Base-by-base conservation (phyloP, 805 yeast genomes). In the Candida manassasensis region DNA sequence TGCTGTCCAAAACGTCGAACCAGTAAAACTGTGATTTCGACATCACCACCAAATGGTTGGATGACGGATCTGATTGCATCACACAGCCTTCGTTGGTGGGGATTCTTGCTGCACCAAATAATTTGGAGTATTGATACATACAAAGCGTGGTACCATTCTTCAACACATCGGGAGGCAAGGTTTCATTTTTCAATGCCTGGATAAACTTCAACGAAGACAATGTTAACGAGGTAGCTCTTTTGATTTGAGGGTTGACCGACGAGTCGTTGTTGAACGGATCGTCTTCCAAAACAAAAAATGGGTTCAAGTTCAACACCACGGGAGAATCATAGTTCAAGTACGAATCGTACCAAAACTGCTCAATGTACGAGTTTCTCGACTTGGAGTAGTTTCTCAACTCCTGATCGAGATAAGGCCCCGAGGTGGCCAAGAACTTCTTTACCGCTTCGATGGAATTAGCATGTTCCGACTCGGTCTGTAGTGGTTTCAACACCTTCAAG, bases 301-400 rank as follows among this genome's bases (percentile, higher is more conserved):
- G 97, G 51, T 88, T 88, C 48, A 88, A 73, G 58, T 88, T 88
- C 42, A 88, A 69, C n/a, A 88, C 97, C 26, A 88, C 95, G 0
- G 93, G 88, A 8, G 85, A 80, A 57, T 88, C 96, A 56, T 84
- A 85, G 56, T 81, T 81, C 45, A 88, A 68, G 57, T 88, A 88
- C 1, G 95, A 78, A 54, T 88, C 96, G 58, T 77, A 88, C 96
- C 96, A 88, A 57, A 88, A 88, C 57, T 88, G 95, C 59, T 88
- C 96, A 43, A 88, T 88, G 56, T 84, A 88, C 2, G 94, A 81
- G 33, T 84, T 78, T 42, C 86, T 65, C 11, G 79, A 63, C 34
- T 73, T 69, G 4, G 82, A 61, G 51, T 82, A 85, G 33, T 71
- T 71, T 12, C 79, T 65, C 35, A 88, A 68, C 46, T 77, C 79